These are phyloP conservation scores for Kurtzmaniella quercitrusa DNA, from an alignment of 1,139 yeast species.

Conservation along the genomic window DNA sequence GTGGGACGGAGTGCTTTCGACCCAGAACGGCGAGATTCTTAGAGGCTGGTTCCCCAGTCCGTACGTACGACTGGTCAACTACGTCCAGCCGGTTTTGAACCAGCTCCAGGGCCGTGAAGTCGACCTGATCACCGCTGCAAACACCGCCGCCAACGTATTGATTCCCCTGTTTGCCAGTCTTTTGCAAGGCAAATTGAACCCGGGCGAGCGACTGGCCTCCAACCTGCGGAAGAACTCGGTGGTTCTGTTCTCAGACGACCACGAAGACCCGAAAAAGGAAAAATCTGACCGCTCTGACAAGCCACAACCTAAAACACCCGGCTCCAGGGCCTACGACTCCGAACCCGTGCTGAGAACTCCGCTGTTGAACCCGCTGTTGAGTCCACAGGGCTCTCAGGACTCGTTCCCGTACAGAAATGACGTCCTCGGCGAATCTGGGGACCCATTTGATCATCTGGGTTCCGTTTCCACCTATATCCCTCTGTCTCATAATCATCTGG, in stretches of 20 bases:
- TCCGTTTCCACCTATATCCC: constrained; percentile 1
- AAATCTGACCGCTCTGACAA: neutral
- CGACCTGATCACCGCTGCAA: constrained; percentile 45
- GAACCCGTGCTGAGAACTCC: neutral
- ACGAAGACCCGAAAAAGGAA: neutral
- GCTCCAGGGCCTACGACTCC: neutral
- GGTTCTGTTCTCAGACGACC: constrained; percentile 32
- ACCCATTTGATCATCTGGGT: neutral
- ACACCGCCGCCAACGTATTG: constrained; percentile 47
- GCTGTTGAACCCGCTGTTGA: neutral
- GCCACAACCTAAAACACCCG: too few species aligned
- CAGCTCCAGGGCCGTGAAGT: constrained; percentile 39
- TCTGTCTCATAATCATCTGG: neutral
- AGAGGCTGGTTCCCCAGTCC: constrained; percentile 80
- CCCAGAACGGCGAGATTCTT: constrained; percentile 35
- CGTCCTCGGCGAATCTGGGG: neutral
- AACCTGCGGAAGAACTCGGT: constrained; percentile 43
- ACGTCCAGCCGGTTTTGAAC: constrained; percentile 43
- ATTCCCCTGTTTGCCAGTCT: constrained; percentile 42
- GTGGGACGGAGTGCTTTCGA: constrained; percentile 70
- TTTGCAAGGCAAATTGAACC: constrained; percentile 34
- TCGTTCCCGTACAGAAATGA: neutral
- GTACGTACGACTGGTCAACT: constrained; percentile 46
- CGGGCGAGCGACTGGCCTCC: constrained; percentile 26
- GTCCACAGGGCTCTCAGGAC: neutral